Conservation (phyloP, 2,329 filamentous ascomycete species). For the Ophiostoma australiae region DNA sequence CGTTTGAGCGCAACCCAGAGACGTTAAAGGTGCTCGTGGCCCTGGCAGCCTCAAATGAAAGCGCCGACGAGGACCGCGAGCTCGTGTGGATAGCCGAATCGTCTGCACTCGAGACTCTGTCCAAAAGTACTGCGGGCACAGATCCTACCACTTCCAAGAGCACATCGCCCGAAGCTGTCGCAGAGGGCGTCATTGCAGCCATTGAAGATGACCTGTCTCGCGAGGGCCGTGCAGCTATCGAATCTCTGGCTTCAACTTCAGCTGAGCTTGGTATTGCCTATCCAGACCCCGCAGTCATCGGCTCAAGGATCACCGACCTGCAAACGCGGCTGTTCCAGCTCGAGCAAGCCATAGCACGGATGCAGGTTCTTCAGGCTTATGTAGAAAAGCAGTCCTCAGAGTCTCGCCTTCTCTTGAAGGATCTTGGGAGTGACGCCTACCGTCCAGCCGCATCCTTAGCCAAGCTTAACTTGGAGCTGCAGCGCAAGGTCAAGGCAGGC, state of each 20-base stretch:
- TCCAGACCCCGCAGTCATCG: slow-evolving; percentile 47
- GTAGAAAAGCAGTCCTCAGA: slow-evolving; percentile 47
- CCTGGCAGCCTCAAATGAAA: slow-evolving; percentile 70
- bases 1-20: slow-evolving; percentile 77
- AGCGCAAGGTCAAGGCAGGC: slow-evolving; percentile 64
- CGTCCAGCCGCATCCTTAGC: slow-evolving; percentile 55
- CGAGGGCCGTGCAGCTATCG: slow-evolving; percentile 53
- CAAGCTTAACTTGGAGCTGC: slow-evolving; percentile 68
- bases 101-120: slow-evolving; percentile 52
- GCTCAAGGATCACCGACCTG: slow-evolving; percentile 50
- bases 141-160: background rate
- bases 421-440: slow-evolving; percentile 45
- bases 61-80: slow-evolving; percentile 64
- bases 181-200: slow-evolving; percentile 45
- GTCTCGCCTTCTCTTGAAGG: slow-evolving; percentile 39
- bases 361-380: slow-evolving; percentile 53
- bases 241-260: slow-evolving; percentile 52
- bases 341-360: slow-evolving; percentile 52
- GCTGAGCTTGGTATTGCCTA: slow-evolving; percentile 47
- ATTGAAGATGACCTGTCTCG: slow-evolving; percentile 51
- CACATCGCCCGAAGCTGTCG: background rate
- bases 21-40: slow-evolving; percentile 72
- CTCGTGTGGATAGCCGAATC: slow-evolving; percentile 56
- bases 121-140: background rate
- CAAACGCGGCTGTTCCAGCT: slow-evolving; percentile 50